Percentiles rank a stretch among this genome's conserved stretches.
These are phyloP conservation scores for Butyriboletus loyo DNA, from an alignment of 768 basidiomycete genomes.

Conservation along the genomic window DNA sequence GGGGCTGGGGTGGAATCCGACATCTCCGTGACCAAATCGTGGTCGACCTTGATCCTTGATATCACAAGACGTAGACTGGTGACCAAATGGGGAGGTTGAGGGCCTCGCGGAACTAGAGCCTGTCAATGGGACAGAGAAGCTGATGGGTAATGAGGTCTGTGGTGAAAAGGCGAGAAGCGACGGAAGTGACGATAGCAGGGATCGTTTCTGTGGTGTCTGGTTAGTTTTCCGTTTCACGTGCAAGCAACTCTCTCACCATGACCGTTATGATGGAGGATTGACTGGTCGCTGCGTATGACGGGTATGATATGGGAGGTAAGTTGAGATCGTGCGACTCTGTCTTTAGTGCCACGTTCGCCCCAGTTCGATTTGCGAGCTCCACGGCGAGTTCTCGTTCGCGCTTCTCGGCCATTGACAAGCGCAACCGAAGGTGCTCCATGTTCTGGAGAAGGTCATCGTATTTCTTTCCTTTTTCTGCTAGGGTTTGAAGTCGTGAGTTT, in stretches of 20 bases:
- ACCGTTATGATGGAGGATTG: slow-evolving; percentile 64
- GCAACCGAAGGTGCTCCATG: slow-evolving; percentile 63
- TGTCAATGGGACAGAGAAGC: slow-evolving; percentile 53
- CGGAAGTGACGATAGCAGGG: slow-evolving; percentile 74
- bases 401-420: slow-evolving; percentile 61
- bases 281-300: slow-evolving; percentile 31
- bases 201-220: slow-evolving; percentile 43
- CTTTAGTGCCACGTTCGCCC: slow-evolving; percentile 44
- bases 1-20: slow-evolving; percentile 48
- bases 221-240: slow-evolving; percentile 10
- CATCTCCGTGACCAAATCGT: slow-evolving; percentile 32
- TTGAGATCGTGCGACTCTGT: slow-evolving; percentile 55
- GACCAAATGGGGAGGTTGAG: slow-evolving; percentile 44
- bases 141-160: slow-evolving; percentile 51
- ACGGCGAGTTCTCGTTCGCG: slow-evolving; percentile 65
- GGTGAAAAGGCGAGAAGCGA: slow-evolving; percentile 67
- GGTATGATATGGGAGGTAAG: slow-evolving; percentile 43
- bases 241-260: slow-evolving; percentile 48
- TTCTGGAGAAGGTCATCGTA: slow-evolving; percentile 49
- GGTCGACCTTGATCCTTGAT: slow-evolving; percentile 58
- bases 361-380: slow-evolving; percentile 49
- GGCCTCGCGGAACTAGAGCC: slow-evolving; percentile 33
- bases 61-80: slow-evolving; percentile 38
- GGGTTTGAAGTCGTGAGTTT: slow-evolving; percentile 65
- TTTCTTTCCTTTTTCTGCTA: slow-evolving; percentile 47